These are phyloP conservation scores for Rhododendron simsii DNA, from an alignment of 148 eudicot genomes.

Conservation along the genomic window DNA sequence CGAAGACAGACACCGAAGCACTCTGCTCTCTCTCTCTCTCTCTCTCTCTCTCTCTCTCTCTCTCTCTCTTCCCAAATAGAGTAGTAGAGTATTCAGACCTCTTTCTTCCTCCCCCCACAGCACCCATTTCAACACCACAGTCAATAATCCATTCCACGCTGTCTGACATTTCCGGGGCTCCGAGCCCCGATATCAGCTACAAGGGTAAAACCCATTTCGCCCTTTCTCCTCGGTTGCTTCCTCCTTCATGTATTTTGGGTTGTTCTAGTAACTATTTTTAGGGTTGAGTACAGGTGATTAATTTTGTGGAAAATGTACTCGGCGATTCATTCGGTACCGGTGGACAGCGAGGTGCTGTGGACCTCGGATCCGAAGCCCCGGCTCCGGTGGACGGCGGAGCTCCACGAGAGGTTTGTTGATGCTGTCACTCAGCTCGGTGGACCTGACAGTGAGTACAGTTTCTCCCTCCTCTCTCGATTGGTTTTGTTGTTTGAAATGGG, in stretches of 20 bases:
- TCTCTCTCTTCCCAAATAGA: no score
- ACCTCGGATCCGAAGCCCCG: conserved; percentile 49
- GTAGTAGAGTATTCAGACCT: background rate
- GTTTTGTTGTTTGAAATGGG: background rate
- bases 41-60: background rate
- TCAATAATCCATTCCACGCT: background rate
- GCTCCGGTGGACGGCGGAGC: conserved; percentile 60
- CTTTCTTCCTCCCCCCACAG: background rate
- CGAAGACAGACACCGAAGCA: background rate
- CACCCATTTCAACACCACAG: background rate
- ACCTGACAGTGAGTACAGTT: conserved; percentile 40
- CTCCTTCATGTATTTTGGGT: background rate
- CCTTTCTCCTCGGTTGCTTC: background rate
- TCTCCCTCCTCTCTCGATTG: background rate
- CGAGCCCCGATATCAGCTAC: background rate
- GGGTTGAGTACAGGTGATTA: background rate
- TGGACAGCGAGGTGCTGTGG: conserved; percentile 22
- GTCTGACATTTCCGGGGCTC: conserved; percentile 5
- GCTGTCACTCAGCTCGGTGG: conserved; percentile 63
- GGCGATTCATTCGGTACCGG: conserved; percentile 16
- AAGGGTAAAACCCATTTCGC: background rate
- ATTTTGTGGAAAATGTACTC: conserved; percentile 17
- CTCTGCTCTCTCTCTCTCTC: background rate
- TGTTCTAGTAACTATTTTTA: background rate
- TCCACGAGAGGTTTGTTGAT: conserved; percentile 35